Evolutionary conservation across 2,329 filamentous ascomycete species (phyloP).

Genomic region (Diplodia sapinea): DNA sequence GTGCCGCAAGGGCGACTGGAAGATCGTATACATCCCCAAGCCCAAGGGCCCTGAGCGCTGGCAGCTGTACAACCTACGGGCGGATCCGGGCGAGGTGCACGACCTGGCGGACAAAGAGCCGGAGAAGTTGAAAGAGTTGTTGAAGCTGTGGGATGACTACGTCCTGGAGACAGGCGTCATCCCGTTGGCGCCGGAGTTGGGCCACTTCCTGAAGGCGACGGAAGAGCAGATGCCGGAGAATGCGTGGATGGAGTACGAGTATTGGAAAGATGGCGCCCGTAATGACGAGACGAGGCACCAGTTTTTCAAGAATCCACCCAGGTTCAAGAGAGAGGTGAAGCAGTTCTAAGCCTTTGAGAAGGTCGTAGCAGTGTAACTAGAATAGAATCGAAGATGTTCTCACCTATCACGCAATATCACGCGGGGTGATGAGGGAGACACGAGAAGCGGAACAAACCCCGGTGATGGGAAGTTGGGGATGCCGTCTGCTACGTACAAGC

Average conservation of each 20-base stretch:
- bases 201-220: slow-evolving; percentile 64
- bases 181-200: slow-evolving; percentile 64
- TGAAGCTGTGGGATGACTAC: slow-evolving; percentile 64
- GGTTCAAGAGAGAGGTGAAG: slow-evolving; percentile 40
- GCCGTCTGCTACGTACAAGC: neutral
- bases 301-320: slow-evolving; percentile 42
- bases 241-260: slow-evolving; percentile 70
- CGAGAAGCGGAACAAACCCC: too few relatives aligned
- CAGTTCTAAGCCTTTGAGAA: slow-evolving; percentile 11
- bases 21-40: slow-evolving; percentile 63
- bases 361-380: neutral
- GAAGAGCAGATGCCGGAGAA: slow-evolving; percentile 71
- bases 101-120: slow-evolving; percentile 51
- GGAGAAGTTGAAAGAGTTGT: slow-evolving; percentile 55
- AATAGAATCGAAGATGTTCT: neutral
- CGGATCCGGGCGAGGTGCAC: slow-evolving; percentile 59
- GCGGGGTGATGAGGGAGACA: too few relatives aligned
- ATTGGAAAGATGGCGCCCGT: slow-evolving; percentile 63
- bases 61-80: slow-evolving; percentile 62
- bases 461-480: too few relatives aligned
- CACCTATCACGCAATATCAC: too few relatives aligned
- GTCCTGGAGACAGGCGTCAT: slow-evolving; percentile 65
- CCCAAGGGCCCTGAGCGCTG: slow-evolving; percentile 62
- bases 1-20: slow-evolving; percentile 62
- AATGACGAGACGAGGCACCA: slow-evolving; percentile 42